Evolutionary conservation across 176 grass and related monocot species (phyloP), one percentile per base, ranked within the genome.

Genomic region (Oryza punctata): DNA sequence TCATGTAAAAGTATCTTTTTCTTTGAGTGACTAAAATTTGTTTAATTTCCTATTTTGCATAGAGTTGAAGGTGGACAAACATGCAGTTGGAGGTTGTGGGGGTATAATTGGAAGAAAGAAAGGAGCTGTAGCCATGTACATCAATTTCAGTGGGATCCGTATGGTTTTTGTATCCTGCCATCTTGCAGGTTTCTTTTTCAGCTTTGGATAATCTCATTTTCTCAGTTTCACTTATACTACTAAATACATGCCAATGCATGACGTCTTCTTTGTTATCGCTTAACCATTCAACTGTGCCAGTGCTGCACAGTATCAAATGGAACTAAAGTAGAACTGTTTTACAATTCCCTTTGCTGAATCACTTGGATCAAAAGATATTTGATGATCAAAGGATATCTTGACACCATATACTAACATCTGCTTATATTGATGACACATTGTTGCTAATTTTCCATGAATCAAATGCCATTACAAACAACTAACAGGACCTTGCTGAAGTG

Each of bases 21-120:
- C 13, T 18, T 38, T 79, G 32, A 63, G 33, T 1, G 6, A 44
- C 10, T 24, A 71, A 63, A 50, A 7, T 15, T 6, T 57, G 4
- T 41, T 63, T 57, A 37, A n/a, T 66, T 75, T 47, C 21, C 18
- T 54, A 16, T 23, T 82, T 14, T 79, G 8, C 2, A 50, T 19
- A 94, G 92, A 94, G 41, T 81, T 94, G 63, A 87, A 86, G 61
- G 76, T 89, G 41, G 89, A 94, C 18, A 79, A 89, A 77, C 76
- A 91, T 14, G 70, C 76, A 10, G 83, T 89, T 3, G 68, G 86
- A 78, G 92, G 89, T 18, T 87, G 59, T 0, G 89, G 89, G 1
- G 88, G 92, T 6, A 63, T 94, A 45, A 91, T 94, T 70, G 89
- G 89, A 33, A 87, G 92, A 63, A 94, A 94, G 77, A 94, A 94